A percentile compares a stretch with the other conserved stretches of the same genome.
Evolutionary conservation across 257 asterid species (phyloP).

Genomic region (Knoxia roxburghii): DNA sequence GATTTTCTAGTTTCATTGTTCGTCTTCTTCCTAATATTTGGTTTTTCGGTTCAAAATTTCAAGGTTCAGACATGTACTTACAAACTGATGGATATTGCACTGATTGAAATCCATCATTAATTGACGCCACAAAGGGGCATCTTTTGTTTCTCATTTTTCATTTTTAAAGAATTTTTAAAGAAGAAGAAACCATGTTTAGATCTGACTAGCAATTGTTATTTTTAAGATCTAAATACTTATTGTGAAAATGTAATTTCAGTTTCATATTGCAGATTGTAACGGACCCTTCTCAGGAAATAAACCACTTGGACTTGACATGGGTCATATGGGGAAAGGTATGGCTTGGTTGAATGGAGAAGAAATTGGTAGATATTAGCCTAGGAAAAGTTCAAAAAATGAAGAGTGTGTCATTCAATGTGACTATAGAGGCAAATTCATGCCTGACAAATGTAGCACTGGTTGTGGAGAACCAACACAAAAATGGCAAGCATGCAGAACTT

Average conservation of each 20-base stretch:
- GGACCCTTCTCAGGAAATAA: constrained; percentile 63
- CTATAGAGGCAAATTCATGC: too few species aligned
- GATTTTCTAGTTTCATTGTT: too few species aligned
- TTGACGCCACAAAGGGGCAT: too few species aligned
- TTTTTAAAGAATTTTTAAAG: too few species aligned
- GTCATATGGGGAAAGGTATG: too few species aligned
- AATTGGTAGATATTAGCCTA: constrained; percentile 85
- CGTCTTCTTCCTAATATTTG: not conserved
- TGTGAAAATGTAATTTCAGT: not conserved
- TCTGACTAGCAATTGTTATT: not conserved
- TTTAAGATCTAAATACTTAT: not conserved
- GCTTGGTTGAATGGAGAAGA: constrained; percentile 93
- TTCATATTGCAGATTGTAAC: constrained; percentile 49
- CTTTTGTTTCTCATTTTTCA: too few species aligned
- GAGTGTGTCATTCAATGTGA: constrained; percentile 63
- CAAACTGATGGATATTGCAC: too few species aligned
- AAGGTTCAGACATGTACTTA: not conserved
- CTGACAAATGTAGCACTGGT: too few species aligned
- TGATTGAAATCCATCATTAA: not conserved
- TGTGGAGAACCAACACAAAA: too few species aligned
- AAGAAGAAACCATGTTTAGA: not conserved
- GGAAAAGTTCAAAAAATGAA: constrained; percentile 60
- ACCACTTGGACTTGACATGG: constrained; percentile 82
- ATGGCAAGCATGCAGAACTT: too few species aligned
- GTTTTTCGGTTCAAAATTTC: not conserved